Evolutionary conservation across 139 green algal species (phyloP).

Genomic region (Chlorella ohadii): DNA sequence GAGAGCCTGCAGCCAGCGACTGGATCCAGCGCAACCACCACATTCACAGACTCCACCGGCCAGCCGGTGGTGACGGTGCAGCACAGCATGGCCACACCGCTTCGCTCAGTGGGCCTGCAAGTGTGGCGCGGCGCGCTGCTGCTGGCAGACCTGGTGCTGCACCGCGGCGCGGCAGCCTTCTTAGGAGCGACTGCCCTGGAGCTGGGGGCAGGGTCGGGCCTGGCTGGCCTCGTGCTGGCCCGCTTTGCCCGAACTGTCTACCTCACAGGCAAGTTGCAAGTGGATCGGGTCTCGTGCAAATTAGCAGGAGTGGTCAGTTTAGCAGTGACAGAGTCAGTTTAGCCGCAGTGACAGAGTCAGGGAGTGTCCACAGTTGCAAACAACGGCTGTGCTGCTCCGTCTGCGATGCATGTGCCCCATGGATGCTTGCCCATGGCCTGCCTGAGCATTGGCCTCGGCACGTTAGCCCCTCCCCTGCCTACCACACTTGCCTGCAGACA

Average conservation of each 20-base stretch:
- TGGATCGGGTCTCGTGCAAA: no score
- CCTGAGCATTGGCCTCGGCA: no score
- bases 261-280: conserved; percentile 10
- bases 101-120: conserved; percentile 26
- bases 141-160: conserved; percentile 29
- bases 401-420: neutral
- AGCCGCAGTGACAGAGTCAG: neutral
- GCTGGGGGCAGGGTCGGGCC: conserved; percentile 20
- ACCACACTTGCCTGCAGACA: neutral
- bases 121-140: conserved; percentile 33
- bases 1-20: neutral
- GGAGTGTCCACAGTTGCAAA: no score
- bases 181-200: neutral
- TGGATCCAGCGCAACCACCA: neutral
- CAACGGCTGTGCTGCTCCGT: no score
- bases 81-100: conserved; percentile 28
- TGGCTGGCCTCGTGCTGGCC: conserved; percentile 19
- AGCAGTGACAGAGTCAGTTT: no score
- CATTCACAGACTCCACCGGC: neutral
- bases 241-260: neutral
- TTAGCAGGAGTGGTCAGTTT: no score
- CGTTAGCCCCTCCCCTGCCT: no score
- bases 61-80: neutral
- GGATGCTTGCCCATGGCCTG: neutral
- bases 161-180: neutral